phyloP scores from a whole-genome alignment of 2,329 filamentous ascomycete species.

The Blastomyces emzantsi region DNA sequence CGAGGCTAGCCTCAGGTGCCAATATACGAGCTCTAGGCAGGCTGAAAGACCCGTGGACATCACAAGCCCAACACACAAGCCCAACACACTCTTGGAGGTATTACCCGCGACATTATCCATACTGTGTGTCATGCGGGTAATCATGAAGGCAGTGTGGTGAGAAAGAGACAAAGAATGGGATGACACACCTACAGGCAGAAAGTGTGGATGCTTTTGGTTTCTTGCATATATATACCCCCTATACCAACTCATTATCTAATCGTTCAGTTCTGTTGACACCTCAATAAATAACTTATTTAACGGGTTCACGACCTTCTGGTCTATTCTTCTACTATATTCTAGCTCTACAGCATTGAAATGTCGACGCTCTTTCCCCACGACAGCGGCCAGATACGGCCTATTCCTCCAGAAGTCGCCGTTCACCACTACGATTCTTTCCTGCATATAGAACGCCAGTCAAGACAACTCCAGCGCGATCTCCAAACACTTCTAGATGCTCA shows the following conservation, averaged over 20 bases:
- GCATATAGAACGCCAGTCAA: constrained; percentile 45
- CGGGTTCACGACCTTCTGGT: neutral
- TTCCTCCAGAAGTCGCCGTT: constrained; percentile 22
- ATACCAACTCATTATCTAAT: neutral
- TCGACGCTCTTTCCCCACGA: constrained; percentile 2
- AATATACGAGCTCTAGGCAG: no score
- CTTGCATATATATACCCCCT: neutral
- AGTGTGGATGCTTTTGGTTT: neutral
- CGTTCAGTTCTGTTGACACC: neutral
- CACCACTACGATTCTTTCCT: constrained; percentile 38
- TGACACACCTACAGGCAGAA: neutral
- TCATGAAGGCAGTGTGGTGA: neutral
- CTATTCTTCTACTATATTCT: neutral
- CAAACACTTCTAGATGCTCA: constrained; percentile 54
- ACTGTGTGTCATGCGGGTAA: constrained; percentile 1
- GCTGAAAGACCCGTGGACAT: neutral
- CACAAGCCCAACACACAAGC: neutral
- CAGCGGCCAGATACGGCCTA: constrained; percentile 12
- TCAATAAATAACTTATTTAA: neutral
- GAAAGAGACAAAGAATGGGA: neutral
- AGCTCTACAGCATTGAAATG: neutral
- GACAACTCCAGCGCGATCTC: constrained; percentile 48
- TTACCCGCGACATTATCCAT: neutral
- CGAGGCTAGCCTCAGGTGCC: no score
- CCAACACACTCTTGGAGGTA: neutral